These are phyloP conservation scores for Alternaria sp. DNA, from an alignment of 2,329 filamentous ascomycete species.

Conservation along the genomic window DNA sequence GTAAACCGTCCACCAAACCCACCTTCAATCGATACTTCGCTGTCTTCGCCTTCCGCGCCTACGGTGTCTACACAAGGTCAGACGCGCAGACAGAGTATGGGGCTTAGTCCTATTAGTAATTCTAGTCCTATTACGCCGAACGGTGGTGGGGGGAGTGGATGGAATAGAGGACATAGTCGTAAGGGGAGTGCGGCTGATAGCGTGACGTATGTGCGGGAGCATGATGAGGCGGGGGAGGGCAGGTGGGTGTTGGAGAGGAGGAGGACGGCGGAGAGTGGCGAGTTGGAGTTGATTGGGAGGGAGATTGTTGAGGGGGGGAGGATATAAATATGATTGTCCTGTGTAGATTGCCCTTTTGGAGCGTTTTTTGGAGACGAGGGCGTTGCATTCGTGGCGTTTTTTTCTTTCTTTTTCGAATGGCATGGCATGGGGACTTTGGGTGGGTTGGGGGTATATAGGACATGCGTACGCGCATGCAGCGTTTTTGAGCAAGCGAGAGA, in stretches of 20 bases:
- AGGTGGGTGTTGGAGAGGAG: constrained; percentile 74
- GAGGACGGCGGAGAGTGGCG: constrained; percentile 68
- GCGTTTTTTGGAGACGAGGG: background rate
- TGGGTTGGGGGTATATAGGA: background rate
- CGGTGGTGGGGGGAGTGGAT: constrained; percentile 25
- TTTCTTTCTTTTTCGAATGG: background rate
- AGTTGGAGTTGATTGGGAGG: constrained; percentile 69
- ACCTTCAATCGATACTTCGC: constrained; percentile 31
- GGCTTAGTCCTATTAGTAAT: constrained; percentile 42
- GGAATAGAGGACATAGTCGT: constrained; percentile 43
- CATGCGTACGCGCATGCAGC: background rate
- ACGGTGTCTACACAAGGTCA: constrained; percentile 26
- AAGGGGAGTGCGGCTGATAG: constrained; percentile 65
- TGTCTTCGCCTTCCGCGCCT: constrained; percentile 30
- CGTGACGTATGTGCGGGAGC: constrained; percentile 70
- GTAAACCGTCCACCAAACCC: constrained; percentile 23
- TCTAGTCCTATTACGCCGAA: constrained; percentile 41
- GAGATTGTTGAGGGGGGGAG: constrained; percentile 66
- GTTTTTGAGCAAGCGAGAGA: background rate
- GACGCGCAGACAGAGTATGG: constrained; percentile 36
- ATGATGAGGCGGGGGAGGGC: constrained; percentile 63
- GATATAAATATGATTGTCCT: constrained; percentile 17
- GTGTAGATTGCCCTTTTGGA: background rate
- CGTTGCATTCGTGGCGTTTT: background rate
- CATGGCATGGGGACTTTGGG: background rate